Base-by-base conservation (phyloP, 106 monocot genomes). In the Dendrobium officinale region DNA sequence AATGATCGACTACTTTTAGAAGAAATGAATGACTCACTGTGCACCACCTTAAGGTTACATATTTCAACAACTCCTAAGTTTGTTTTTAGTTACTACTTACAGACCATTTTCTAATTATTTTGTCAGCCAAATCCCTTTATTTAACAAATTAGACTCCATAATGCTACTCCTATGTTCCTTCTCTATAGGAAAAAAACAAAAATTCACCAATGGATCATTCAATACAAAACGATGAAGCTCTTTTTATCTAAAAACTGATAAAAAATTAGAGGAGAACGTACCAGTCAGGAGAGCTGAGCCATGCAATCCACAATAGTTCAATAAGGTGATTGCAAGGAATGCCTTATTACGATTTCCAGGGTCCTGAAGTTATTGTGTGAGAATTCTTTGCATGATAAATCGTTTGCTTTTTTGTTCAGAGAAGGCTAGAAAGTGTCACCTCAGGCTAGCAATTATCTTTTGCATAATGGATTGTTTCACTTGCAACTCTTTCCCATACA, bases 401-500 rank as follows among this genome's bases (percentile, higher is more conserved):
- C 15, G 58, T 67, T 67, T 8, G 22, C 19, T 24, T 19, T 64
- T 64, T 64, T 64, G 1, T 64, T 64, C 6, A 64, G 17, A 18
- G 64, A 67, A 5, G 67, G 67, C 9, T 67, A 67, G 67, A 67
- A 67, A 67, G 27, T 24, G 24, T 67, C 9, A 27, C 67, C 24
- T 67, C 0, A 1, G 26, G 0, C 33, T 70, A 67, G 70, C 70
- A 31, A 24, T 13, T 70, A 27, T 70, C 29, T 9, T 70, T 70
- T 22, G 70, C 13, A 33, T 70, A 70, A 37, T 70, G 70, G 70
- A 8, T 33, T 33, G 33, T 70, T 13, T 70, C 37, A 37, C 15
- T 70, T 10, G 70, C 70, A 70, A 70, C 70, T 37, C 31, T 70
- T 70, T 33, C 31, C 70, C 70, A 70, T 1, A 70, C 70, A 70